Evolutionary conservation across 2,329 filamentous ascomycete species (phyloP), one percentile per base, ranked within the genome.

Genomic region (Fusarium oxysporum): DNA sequence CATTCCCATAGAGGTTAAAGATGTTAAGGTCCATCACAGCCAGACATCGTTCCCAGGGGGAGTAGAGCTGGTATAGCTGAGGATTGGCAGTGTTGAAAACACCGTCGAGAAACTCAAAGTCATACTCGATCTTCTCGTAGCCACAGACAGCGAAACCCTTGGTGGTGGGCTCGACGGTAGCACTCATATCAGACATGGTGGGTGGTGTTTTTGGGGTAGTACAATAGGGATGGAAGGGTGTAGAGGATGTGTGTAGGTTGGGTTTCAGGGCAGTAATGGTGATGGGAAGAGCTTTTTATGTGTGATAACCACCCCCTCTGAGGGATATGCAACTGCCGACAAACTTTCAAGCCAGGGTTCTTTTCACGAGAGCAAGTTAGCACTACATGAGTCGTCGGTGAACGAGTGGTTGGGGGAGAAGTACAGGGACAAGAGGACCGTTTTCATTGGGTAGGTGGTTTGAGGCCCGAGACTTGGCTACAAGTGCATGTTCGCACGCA

Each of bases 61-160:
- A 82, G 81, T 93, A 93, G 80, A 89, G 91, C 33, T 90, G 82
- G 21, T 91, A 90, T 14, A 93, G 85, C 74, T 92, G 86, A 21
- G 83, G 76, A 76, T 92, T 92, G 71, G 84, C 76, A 45, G 84
- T 76, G 78, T 92, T 83, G 81, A 93, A 93, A 63, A 93, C 86
- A 53, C 88, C 89, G 74, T 93, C 91, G 51, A 93, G 86, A 81
- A 93, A 93, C 61, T 90, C 89, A 80, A 93, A 93, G 81, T 92
- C 91, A 79, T 93, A 93, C 78, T 92, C 89, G 78, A 93, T 93
- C 85, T 92, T 93, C 85, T 93, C 92, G 76, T 92, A 92, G 30
- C 92, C 92, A 74, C 90, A 89, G 68, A 93, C 91, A 73, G 92
- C 89, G 82, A 93, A 93, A 41, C 91, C 92, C 68, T 86, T 84